A percentile compares a stretch with the other conserved stretches of the same genome.
Evolutionary conservation across 2,329 filamentous ascomycete species (phyloP).

Genomic region (Colletotrichum sp.): DNA sequence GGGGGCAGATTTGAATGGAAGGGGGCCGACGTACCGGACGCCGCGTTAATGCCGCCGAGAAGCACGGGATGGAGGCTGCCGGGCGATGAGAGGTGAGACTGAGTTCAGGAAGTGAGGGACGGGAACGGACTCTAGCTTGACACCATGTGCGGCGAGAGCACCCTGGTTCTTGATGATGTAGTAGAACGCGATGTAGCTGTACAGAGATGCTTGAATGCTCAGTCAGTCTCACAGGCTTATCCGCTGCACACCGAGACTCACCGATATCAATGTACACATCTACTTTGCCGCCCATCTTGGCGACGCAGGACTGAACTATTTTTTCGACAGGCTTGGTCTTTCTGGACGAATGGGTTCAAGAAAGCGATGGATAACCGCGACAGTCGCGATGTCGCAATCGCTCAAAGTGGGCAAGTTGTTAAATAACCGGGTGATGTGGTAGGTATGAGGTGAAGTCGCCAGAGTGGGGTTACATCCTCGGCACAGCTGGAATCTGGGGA

Average conservation of each 20-base stretch:
- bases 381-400: background rate
- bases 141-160: slow-evolving; percentile 59
- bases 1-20: background rate
- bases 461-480: slow-evolving; percentile 13
- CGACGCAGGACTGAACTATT: background rate
- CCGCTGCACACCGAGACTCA: slow-evolving; percentile 35
- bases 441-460: background rate
- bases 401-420: background rate
- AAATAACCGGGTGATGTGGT: background rate
- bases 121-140: slow-evolving; percentile 67
- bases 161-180: slow-evolving; percentile 63
- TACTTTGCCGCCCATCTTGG: slow-evolving; percentile 64
- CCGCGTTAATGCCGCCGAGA: slow-evolving; percentile 69
- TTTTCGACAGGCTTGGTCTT: background rate
- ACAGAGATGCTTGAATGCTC: slow-evolving; percentile 62
- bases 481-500: slow-evolving; percentile 6
- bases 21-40: slow-evolving; percentile 48
- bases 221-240: background rate
- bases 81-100: background rate
- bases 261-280: slow-evolving; percentile 72
- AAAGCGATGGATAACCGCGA: background rate
- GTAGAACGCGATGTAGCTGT: slow-evolving; percentile 60
- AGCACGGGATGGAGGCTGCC: slow-evolving; percentile 73
- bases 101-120: background rate
- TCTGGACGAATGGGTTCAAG: background rate